Percentiles rank a stretch among this genome's conserved stretches.
Conservation (phyloP, 2,329 filamentous ascomycete species). For the Diaporthe humulicola region DNA sequence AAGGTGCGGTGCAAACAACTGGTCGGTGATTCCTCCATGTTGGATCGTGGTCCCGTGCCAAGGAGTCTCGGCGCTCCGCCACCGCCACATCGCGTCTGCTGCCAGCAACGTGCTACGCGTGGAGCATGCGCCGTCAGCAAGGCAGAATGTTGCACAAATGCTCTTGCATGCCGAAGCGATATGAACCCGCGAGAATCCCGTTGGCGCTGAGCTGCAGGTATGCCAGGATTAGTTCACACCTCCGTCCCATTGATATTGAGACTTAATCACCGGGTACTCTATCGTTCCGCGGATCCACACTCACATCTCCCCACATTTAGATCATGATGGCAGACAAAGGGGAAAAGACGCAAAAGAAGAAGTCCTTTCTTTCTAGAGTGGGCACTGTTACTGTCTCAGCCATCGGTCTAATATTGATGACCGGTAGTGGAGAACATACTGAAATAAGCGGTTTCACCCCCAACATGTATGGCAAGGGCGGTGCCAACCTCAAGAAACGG, state of each 20-base stretch:
- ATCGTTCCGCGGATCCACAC: neutral
- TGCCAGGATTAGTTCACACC: fast-evolving
- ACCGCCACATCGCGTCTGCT: neutral
- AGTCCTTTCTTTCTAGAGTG: neutral
- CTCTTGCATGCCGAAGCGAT: neutral
- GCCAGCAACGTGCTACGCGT: neutral
- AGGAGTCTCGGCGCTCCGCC: neutral
- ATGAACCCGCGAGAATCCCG: neutral
- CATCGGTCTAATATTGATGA: neutral
- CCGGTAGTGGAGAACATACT: neutral
- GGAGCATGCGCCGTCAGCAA: neutral
- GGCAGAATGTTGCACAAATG: neutral
- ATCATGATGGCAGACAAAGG: neutral
- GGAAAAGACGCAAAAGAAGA: neutral
- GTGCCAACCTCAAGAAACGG: neutral
- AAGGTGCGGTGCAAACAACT: neutral
- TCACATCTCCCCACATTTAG: neutral
- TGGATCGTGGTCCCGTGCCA: neutral
- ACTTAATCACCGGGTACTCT: too few relatives aligned
- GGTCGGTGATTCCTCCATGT: neutral
- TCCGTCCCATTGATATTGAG: too few relatives aligned
- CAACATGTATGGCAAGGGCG: neutral
- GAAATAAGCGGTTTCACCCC: neutral
- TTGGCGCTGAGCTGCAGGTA: too few relatives aligned
- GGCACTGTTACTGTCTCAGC: neutral